Percentiles rank a stretch among this genome's conserved stretches.
These are phyloP conservation scores for Mycena filopes DNA, from an alignment of 768 basidiomycete genomes.

Conservation along the genomic window DNA sequence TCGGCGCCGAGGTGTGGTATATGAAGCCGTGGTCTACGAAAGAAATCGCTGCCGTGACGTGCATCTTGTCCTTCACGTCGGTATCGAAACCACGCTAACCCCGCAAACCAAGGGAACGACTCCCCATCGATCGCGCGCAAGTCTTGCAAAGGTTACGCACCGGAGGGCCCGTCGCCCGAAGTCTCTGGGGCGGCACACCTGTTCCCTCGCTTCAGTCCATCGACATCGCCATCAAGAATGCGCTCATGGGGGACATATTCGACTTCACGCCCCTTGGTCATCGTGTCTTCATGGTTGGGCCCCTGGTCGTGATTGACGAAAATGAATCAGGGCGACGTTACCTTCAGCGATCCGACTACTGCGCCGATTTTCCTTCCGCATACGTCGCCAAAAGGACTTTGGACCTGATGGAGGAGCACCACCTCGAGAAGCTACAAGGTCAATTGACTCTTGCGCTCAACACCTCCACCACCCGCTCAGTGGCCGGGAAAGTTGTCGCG, in stretches of 20 bases:
- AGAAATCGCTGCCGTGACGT: slow-evolving; percentile 14
- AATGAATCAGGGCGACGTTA: slow-evolving; percentile 1
- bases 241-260: slow-evolving; percentile 11
- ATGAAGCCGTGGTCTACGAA: slow-evolving; percentile 23
- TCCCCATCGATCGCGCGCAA: background rate
- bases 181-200: slow-evolving; percentile 15
- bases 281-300: slow-evolving; percentile 3
- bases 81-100: slow-evolving; percentile 7
- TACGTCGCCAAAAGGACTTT: background rate
- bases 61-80: background rate
- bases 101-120: slow-evolving; percentile 15
- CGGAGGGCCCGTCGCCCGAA: slow-evolving; percentile 17
- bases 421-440: slow-evolving; percentile 3
- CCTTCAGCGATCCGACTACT: slow-evolving; percentile 19
- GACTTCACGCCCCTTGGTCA: background rate
- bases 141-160: slow-evolving; percentile 1
- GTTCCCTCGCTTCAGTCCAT: slow-evolving; percentile 2
- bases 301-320: slow-evolving; percentile 6
- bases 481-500: slow-evolving; percentile 18
- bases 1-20: slow-evolving; percentile 11
- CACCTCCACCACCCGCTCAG: slow-evolving; percentile 3
- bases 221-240: background rate
- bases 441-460: slow-evolving; percentile 10
- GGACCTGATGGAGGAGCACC: background rate
- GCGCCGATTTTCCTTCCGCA: slow-evolving; percentile 4